These are phyloP conservation scores for Alternaria hordeiaustralica DNA, from an alignment of 2,329 filamentous ascomycete genomes.

Conservation along the genomic window DNA sequence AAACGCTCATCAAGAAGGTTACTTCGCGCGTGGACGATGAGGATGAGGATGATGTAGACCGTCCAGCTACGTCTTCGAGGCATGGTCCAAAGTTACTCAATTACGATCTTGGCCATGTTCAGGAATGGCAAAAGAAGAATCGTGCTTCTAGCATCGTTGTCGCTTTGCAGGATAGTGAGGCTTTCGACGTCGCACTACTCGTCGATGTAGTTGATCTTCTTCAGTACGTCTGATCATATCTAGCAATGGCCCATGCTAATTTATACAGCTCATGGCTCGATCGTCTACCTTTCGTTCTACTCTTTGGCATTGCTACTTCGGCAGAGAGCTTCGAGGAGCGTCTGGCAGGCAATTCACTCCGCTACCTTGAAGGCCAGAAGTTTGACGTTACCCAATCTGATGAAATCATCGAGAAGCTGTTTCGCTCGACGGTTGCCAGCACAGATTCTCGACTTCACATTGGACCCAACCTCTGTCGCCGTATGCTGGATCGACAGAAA, in stretches of 20 bases:
- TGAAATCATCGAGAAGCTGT: slow-evolving; percentile 74
- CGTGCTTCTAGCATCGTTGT: slow-evolving; percentile 68
- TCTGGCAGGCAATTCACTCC: slow-evolving; percentile 71
- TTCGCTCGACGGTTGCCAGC: slow-evolving; percentile 68
- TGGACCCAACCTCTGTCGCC: slow-evolving; percentile 67
- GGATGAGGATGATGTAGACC: slow-evolving; percentile 50
- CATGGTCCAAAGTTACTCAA: slow-evolving; percentile 72
- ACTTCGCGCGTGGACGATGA: slow-evolving; percentile 65
- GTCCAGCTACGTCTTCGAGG: slow-evolving; percentile 20
- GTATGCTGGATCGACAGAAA: slow-evolving; percentile 73
- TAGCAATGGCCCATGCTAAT: slow-evolving; percentile 24
- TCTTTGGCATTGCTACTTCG: slow-evolving; percentile 83
- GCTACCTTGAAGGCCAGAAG: slow-evolving; percentile 71
- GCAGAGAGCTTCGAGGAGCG: slow-evolving; percentile 80
- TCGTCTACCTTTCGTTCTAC: slow-evolving; percentile 75
- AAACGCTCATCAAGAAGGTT: slow-evolving; percentile 73
- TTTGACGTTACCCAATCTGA: slow-evolving; percentile 79
- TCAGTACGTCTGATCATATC: slow-evolving; percentile 56
- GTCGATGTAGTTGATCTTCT: slow-evolving; percentile 74
- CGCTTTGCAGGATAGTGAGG: slow-evolving; percentile 81
- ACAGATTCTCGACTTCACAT: slow-evolving; percentile 65
- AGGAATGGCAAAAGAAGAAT: slow-evolving; percentile 64
- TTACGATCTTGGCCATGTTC: slow-evolving; percentile 77
- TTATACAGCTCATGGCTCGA: slow-evolving; percentile 68
- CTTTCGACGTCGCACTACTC: slow-evolving; percentile 75